These are phyloP conservation scores for Botryosphaeria dothidea DNA, from an alignment of 2,329 filamentous ascomycete genomes.

Conservation along the genomic window DNA sequence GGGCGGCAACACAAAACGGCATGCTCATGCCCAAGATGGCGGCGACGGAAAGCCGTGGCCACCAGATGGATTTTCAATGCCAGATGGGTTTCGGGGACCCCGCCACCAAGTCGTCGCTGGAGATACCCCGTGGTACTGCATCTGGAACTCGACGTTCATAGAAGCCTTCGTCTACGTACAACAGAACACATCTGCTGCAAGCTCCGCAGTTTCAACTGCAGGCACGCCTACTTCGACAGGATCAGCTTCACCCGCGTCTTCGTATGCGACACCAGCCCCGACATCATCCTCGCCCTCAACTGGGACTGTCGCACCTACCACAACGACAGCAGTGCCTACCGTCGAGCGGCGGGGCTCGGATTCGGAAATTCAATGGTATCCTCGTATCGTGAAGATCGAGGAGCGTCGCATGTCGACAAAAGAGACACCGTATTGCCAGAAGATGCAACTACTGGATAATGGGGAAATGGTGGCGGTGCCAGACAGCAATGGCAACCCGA, in stretches of 20 bases:
- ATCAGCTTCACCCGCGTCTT: slow-evolving; percentile 21
- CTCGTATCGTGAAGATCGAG: slow-evolving; percentile 65
- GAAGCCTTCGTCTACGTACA: slow-evolving; percentile 68
- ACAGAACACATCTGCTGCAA: slow-evolving; percentile 47
- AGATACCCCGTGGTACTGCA: slow-evolving; percentile 68
- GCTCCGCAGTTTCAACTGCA: slow-evolving; percentile 24
- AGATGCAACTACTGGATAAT: slow-evolving; percentile 61
- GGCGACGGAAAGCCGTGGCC: neutral
- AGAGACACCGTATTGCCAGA: slow-evolving; percentile 61
- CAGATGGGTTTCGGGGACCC: slow-evolving; percentile 26
- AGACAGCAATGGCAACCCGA: neutral
- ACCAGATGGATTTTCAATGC: neutral
- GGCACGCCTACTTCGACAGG: slow-evolving; percentile 24
- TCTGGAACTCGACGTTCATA: slow-evolving; percentile 67
- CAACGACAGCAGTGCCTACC: neutral
- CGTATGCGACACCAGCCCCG: neutral
- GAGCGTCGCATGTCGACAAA: slow-evolving; percentile 57
- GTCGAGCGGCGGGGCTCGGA: slow-evolving; percentile 10
- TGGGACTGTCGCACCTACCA: slow-evolving; percentile 22
- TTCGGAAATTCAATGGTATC: slow-evolving; percentile 40
- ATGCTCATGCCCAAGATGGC: neutral
- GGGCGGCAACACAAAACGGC: slow-evolving; percentile 23
- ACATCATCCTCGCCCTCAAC: slow-evolving; percentile 19
- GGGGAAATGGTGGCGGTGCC: slow-evolving; percentile 38
- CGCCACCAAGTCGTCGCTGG: slow-evolving; percentile 52